Evolutionary conservation across 225 moss, liverwort and hornwort genomes (phyloP), one percentile per base, ranked within the genome.

Genomic region (Antitrichia curtipendula): DNA sequence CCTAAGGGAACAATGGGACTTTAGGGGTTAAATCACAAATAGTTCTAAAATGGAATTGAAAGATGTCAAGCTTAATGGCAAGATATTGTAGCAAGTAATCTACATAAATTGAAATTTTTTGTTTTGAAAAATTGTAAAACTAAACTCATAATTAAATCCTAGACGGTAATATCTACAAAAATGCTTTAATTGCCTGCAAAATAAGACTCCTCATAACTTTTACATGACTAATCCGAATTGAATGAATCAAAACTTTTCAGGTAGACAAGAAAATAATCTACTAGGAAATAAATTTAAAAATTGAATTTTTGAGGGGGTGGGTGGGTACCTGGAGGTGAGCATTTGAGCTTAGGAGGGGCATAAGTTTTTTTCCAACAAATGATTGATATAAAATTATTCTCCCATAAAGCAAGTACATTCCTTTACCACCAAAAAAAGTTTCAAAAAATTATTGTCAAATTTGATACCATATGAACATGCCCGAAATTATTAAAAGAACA

Each of bases 131-230:
- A 8, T 41, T 27, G 5, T 27, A 70, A 27, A 27, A 27, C 27
- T 27, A 6, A 25, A 5, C 5, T 43, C 1, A 43, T 1, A 71
- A 71, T 27, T 2, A 2, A 69, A 71, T 16, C 6, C 5, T 27
- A 12, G 38, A 12, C 2, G 2, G 27, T 16, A 16, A 45, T 72
- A 28, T 28, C 3, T 0, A 4, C 0, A 1, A 70, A 25, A 5
- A 29, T 72, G 43, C 15, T 8, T 69, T 38, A 1, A 68, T 68
- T 68, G 7, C n/a, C n/a, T n/a, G n/a, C n/a, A n/a, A n/a, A n/a
- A n/a, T n/a, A n/a, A n/a, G n/a, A n/a, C n/a, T n/a, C n/a, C n/a
- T n/a, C n/a, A 5, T 16, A 41, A 27, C 8, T 71, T 43, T n/a
- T n/a, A n/a, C n/a, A n/a, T n/a, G n/a, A 9, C 27, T 16, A 43